Evolutionary conservation across 2,329 filamentous ascomycete species (phyloP).

Genomic region (Penicillium brasilianum): DNA sequence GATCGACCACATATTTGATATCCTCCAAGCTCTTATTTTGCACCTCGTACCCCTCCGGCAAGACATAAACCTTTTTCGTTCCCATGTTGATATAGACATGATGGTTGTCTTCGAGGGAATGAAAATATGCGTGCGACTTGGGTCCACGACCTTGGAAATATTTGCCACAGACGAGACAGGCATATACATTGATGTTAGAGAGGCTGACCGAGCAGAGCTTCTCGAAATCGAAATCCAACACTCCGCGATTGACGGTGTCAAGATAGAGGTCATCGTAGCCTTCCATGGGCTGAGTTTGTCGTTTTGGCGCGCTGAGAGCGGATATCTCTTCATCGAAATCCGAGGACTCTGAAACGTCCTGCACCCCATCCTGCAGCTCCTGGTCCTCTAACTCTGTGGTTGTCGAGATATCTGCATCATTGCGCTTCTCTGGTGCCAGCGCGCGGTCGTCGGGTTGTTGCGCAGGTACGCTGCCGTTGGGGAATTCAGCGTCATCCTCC

Average conservation of each 20-base stretch:
- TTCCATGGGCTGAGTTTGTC: slow-evolving; percentile 78
- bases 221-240: slow-evolving; percentile 98
- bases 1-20: slow-evolving; percentile 97
- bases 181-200: slow-evolving; percentile 98
- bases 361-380: slow-evolving; percentile 41
- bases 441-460: slow-evolving; percentile 37
- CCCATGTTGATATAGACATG: slow-evolving; percentile 99
- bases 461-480: slow-evolving; percentile 34
- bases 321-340: slow-evolving; percentile 46
- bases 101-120: slow-evolving; percentile 91
- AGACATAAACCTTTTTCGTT: slow-evolving; percentile 51
- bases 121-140: slow-evolving; percentile 96
- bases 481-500: slow-evolving; percentile 40
- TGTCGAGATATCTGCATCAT: slow-evolving; percentile 53
- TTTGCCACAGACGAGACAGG: slow-evolving; percentile 94
- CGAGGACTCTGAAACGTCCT: slow-evolving; percentile 33
- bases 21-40: slow-evolving; percentile 93
- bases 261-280: slow-evolving; percentile 97
- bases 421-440: slow-evolving; percentile 43
- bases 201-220: slow-evolving; percentile 96
- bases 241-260: slow-evolving; percentile 90
- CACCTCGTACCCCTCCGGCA: slow-evolving; percentile 97
- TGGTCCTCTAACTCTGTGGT: slow-evolving; percentile 73
- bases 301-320: slow-evolving; percentile 49
- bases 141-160: slow-evolving; percentile 94